Base-by-base conservation (phyloP, 352 stramenopile species). In the Pythium apleroticum region DNA sequence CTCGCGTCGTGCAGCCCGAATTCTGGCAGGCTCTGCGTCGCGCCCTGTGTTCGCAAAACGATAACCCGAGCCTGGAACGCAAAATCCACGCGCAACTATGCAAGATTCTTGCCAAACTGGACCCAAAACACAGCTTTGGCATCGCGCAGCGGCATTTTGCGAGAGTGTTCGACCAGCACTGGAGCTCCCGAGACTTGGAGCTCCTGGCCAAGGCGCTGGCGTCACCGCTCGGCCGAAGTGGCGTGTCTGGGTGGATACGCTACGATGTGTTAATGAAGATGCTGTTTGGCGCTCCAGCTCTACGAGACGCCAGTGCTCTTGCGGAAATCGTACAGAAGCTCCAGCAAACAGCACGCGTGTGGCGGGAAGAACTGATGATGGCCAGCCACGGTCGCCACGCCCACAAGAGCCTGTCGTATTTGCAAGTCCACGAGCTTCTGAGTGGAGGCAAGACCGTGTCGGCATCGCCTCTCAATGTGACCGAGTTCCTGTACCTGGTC, bases 241-340 rank as follows among this genome's bases (percentile, higher is more conserved):
- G 22, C 20, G 35, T 15, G 45, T 53, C 11, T 25, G 8, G 52
- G 14, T 35, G 14, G 4, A 58, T 88, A 3, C 66, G 78, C 12
- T 90, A 86, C 25, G 81, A 88, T 15, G 65, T 90, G 7, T 63
- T 90, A 5, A 70, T 90, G 50, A 74, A 74, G 31, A 43, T 88
- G 20, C 39, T 85, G 4, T 88, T 88, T 63, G 77, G 77, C 8
- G 65, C 60, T 6, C 75, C 75, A 2, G 52, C 65, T 12, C 57
- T 86, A 8, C 60, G 68, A 2, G 75, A 84, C n/a, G 35, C 52
- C 0, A 15, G 8, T 14, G 59, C 52, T 0, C 27, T 79, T 14
- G 27, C 14, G 1, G 10, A 10, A 4, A 61, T 89, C 17, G 39
- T 57, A 3, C 22, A 27, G 1, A 81, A 77, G 17, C 30, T 87